These are phyloP conservation scores for Lodderomyces metapsilosis DNA, from an alignment of 1,139 yeast species.

Conservation along the genomic window DNA sequence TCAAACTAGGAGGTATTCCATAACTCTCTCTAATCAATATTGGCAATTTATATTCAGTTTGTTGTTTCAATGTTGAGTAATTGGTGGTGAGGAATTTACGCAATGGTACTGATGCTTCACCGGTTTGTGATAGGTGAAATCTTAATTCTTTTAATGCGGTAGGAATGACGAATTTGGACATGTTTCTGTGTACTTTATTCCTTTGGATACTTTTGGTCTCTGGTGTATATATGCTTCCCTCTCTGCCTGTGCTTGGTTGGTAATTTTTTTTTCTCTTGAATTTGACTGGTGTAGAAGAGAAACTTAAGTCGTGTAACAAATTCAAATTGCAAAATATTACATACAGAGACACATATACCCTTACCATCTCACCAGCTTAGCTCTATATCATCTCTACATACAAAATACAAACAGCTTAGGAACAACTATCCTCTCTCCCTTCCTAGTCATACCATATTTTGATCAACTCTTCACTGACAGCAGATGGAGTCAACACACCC, in stretches of 20 bases:
- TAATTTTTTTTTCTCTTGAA: background rate
- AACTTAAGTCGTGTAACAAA: background rate
- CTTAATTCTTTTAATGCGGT: constrained; percentile 71
- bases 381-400: too few relatives aligned
- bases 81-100: constrained; percentile 60
- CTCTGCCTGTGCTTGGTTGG: background rate
- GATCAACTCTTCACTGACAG: constrained; percentile 95
- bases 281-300: background rate
- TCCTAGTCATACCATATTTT: constrained; percentile 90
- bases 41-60: constrained; percentile 49
- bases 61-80: constrained; percentile 59
- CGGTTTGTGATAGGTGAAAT: constrained; percentile 76
- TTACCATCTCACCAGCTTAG: too few relatives aligned
- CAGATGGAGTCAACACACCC: constrained; percentile 95
- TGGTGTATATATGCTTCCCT: background rate
- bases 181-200: background rate
- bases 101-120: constrained; percentile 64
- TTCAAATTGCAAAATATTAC: background rate
- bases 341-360: background rate
- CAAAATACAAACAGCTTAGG: too few relatives aligned
- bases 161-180: constrained; percentile 54
- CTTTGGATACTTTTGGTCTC: background rate
- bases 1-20: constrained; percentile 70
- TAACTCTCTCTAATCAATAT: constrained; percentile 73
- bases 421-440: constrained; percentile 17